Evolutionary conservation across 345 rosid genomes (phyloP).

Genomic region (Boechera divaricarpa): DNA sequence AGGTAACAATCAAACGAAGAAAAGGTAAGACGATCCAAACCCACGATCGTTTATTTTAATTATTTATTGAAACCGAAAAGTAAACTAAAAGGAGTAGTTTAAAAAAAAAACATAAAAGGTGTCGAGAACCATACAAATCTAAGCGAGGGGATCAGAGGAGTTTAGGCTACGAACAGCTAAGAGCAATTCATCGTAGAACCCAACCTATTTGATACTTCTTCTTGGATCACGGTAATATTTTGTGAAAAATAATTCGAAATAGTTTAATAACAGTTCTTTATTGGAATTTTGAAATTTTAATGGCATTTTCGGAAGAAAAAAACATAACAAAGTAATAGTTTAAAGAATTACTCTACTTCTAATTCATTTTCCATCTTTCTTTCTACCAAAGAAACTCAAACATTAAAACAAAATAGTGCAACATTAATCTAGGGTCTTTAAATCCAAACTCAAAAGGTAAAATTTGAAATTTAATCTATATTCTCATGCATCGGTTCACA

Average conservation of each 20-base stretch:
- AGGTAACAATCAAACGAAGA: conserved; percentile 23
- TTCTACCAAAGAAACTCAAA: background rate
- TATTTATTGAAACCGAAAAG: conserved; percentile 9
- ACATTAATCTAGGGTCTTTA: background rate
- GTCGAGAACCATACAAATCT: conserved; percentile 33
- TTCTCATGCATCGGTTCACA: background rate
- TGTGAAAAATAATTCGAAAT: background rate
- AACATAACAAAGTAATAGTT: background rate
- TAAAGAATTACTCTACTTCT: background rate
- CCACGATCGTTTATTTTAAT: conserved; percentile 40
- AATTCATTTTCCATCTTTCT: background rate
- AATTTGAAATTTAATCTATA: background rate
- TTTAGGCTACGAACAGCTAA: conserved; percentile 33
- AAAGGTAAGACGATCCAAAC: conserved; percentile 34
- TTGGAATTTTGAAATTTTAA: background rate
- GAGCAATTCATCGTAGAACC: conserved; percentile 12
- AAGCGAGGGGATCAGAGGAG: conserved; percentile 25
- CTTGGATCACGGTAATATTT: conserved; percentile 32
- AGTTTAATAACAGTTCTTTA: background rate
- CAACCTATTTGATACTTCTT: conserved; percentile 21
- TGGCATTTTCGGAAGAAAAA: background rate
- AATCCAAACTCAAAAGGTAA: background rate
- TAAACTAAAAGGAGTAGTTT: background rate
- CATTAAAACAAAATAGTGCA: background rate
- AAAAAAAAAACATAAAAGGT: conserved; percentile 2